Percentiles rank a stretch among this genome's conserved stretches.
Evolutionary conservation across 2,329 filamentous ascomycete species (phyloP).

Genomic region (Fusarium irregulare): DNA sequence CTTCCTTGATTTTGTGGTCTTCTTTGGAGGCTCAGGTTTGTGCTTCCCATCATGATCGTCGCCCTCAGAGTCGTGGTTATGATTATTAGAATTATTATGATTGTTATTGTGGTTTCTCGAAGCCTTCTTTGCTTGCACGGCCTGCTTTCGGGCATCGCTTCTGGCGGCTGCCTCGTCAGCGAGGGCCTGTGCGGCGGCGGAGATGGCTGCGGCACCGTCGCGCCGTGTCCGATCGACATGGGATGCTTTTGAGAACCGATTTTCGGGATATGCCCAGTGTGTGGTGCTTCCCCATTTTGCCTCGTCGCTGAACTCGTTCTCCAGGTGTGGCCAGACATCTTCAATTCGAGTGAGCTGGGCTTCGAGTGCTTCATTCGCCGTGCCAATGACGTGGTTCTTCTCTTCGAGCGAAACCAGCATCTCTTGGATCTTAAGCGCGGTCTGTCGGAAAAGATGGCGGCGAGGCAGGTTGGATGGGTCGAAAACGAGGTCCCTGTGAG

Average conservation of each 20-base stretch:
- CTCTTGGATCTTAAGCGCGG: constrained; percentile 81
- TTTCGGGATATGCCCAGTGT: constrained; percentile 96
- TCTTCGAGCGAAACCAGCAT: constrained; percentile 94
- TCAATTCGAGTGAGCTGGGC: constrained; percentile 88
- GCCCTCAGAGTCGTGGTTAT: constrained; percentile 75
- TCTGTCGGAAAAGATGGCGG: constrained; percentile 80
- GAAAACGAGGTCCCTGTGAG: constrained; percentile 59
- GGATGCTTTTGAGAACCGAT: constrained; percentile 73
- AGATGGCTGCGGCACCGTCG: constrained; percentile 81
- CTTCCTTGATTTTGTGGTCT: constrained; percentile 74
- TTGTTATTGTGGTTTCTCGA: constrained; percentile 65
- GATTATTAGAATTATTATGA: constrained; percentile 25
- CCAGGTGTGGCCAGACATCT: constrained; percentile 86
- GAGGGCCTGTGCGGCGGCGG: constrained; percentile 79
- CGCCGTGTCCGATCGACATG: constrained; percentile 79
- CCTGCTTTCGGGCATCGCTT: constrained; percentile 86
- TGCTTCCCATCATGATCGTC: constrained; percentile 72
- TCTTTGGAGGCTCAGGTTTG: constrained; percentile 68
- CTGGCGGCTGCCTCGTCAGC: constrained; percentile 86
- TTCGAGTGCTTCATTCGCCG: constrained; percentile 88
- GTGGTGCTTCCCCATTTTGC: constrained; percentile 90
- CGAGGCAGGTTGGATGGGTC: constrained; percentile 71
- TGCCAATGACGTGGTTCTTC: constrained; percentile 96
- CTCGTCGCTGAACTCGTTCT: constrained; percentile 92
- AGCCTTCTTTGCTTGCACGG: constrained; percentile 79